phyloP scores from a whole-genome alignment of 2,329 filamentous ascomycete species.

The Didymella pomorum region DNA sequence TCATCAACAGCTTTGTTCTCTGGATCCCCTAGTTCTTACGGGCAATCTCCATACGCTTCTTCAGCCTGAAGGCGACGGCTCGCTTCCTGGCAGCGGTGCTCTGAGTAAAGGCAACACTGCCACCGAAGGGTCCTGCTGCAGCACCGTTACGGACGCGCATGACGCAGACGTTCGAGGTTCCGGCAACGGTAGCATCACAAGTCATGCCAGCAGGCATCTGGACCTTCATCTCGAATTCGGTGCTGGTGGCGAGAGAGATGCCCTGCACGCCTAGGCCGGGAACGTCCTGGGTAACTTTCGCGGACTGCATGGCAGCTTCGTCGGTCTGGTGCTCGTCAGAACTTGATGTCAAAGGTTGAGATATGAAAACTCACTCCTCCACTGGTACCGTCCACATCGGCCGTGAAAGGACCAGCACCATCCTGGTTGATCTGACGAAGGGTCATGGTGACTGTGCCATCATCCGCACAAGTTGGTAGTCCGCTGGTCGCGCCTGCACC shows the following conservation, averaged over 20 bases:
- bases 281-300: conserved; percentile 67
- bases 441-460: conserved; percentile 68
- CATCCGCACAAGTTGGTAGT: conserved; percentile 67
- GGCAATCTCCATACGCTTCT: conserved; percentile 50
- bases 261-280: conserved; percentile 66
- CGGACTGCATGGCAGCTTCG: conserved; percentile 65
- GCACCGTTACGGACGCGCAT: conserved; percentile 70
- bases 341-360: not conserved
- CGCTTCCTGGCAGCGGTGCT: conserved; percentile 65
- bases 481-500: conserved; percentile 64
- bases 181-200: conserved; percentile 67
- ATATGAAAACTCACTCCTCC: conserved; percentile 55
- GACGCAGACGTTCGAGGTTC: conserved; percentile 69
- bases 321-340: conserved; percentile 53
- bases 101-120: conserved; percentile 72
- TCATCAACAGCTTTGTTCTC: not conserved
- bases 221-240: conserved; percentile 70
- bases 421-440: conserved; percentile 76
- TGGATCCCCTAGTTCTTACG: conserved; percentile 28
- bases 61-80: conserved; percentile 63
- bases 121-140: conserved; percentile 71
- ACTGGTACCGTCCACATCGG: conserved; percentile 68
- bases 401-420: conserved; percentile 70
- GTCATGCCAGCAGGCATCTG: conserved; percentile 74
- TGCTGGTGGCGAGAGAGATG: conserved; percentile 65